Percentiles rank a stretch among this genome's conserved stretches.
Conservation (phyloP, 2,329 filamentous ascomycete genomes). For the Emydomyces testavorans region DNA sequence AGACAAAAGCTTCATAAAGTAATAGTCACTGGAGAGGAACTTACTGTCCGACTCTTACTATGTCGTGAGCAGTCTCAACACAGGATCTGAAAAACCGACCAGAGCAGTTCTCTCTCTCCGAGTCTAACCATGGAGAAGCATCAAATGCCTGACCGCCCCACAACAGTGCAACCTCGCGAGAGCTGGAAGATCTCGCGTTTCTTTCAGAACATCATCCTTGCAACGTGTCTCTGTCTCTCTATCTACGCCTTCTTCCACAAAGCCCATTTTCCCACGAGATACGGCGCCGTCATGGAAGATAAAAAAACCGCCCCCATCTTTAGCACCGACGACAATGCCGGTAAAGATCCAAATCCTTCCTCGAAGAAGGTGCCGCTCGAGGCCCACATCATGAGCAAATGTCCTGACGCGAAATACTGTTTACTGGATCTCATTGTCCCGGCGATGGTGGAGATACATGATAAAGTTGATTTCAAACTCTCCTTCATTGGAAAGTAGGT, state of each 20-base stretch:
- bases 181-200: conserved; percentile 9
- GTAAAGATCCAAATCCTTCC: background rate
- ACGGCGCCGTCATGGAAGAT: conserved; percentile 9
- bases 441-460: conserved; percentile 66
- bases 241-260: conserved; percentile 11
- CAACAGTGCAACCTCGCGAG: conserved; percentile 12
- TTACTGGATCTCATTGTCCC: conserved; percentile 71
- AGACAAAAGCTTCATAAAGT: too few relatives aligned
- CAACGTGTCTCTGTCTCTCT: conserved; percentile 14
- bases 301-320: background rate
- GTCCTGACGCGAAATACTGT: conserved; percentile 79
- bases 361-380: conserved; percentile 58
- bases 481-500: conserved; percentile 75
- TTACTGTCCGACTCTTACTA: too few relatives aligned
- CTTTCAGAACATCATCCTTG: conserved; percentile 13
- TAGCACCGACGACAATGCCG: conserved; percentile 5
- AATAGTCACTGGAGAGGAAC: too few relatives aligned
- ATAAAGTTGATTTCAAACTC: conserved; percentile 82
- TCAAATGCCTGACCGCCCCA: conserved; percentile 1
- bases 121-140: conserved; percentile 11
- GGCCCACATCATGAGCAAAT: conserved; percentile 95
- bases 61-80: background rate
- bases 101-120: conserved; percentile 1
- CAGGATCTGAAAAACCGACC: background rate
- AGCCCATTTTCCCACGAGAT: conserved; percentile 7